Percentiles rank a stretch among this genome's conserved stretches.
phyloP scores from a whole-genome alignment of 192 early-diverging fungal genomes.

The Coemansia sp. region DNA sequence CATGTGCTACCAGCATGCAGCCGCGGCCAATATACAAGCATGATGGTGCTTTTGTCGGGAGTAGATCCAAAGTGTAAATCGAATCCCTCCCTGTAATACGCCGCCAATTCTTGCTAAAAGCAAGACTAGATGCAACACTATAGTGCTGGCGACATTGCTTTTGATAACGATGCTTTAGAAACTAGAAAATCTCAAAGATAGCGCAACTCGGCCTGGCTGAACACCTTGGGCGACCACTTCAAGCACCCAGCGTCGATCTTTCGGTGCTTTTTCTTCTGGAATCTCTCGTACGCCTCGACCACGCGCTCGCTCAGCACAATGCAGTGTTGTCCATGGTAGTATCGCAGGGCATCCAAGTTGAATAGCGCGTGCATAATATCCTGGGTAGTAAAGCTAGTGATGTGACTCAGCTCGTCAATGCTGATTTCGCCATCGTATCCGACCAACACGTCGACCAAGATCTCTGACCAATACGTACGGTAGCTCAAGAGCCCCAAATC shows the following conservation, averaged over 20 bases:
- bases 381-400: slow-evolving; percentile 81
- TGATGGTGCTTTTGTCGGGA: neutral
- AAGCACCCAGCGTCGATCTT: slow-evolving; percentile 76
- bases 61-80: neutral
- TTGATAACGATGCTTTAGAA: neutral
- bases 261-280: slow-evolving; percentile 72
- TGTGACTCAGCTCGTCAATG: slow-evolving; percentile 83
- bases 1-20: neutral
- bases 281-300: slow-evolving; percentile 75
- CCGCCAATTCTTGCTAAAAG: neutral
- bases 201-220: slow-evolving; percentile 70
- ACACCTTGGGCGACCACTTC: slow-evolving; percentile 80
- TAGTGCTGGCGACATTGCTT: neutral
- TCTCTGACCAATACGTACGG: slow-evolving; percentile 93
- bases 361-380: slow-evolving; percentile 93
- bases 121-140: neutral
- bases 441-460: slow-evolving; percentile 75
- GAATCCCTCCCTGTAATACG: neutral
- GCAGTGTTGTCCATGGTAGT: slow-evolving; percentile 86
- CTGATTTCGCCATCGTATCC: slow-evolving; percentile 76
- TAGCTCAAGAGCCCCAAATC: slow-evolving; percentile 94
- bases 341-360: slow-evolving; percentile 83
- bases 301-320: slow-evolving; percentile 86
- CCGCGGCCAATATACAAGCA: neutral
- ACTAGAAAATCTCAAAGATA: slow-evolving; percentile 52